Evolutionary conservation across 441 rosid genomes (phyloP).

Genomic region (Aquilaria agallochum): DNA sequence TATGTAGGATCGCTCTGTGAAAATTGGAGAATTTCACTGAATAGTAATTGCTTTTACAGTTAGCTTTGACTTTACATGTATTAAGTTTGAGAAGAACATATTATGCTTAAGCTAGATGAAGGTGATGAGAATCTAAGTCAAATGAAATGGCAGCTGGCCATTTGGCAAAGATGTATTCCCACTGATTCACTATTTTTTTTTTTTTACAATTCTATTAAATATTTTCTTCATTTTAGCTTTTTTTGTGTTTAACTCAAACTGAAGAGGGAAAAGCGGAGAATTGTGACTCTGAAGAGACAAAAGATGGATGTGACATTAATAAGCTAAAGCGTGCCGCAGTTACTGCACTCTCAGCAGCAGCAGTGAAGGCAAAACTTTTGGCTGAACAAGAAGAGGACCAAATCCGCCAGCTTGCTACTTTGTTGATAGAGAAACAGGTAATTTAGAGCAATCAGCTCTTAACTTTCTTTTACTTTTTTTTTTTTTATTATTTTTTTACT

Average conservation of each 20-base stretch:
- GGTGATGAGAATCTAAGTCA: neutral
- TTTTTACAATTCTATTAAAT: neutral
- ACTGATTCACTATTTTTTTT: neutral
- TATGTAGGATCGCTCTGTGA: too few relatives aligned
- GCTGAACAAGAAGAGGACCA: constrained; percentile 87
- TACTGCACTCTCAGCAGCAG: constrained; percentile 89
- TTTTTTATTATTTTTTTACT: neutral
- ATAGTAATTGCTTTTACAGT: too few relatives aligned
- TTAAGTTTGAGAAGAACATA: too few relatives aligned
- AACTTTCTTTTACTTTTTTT: neutral
- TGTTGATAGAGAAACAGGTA: constrained; percentile 90
- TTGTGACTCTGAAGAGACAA: constrained; percentile 32
- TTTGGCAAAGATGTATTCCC: too few relatives aligned
- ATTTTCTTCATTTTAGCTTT: constrained; percentile 7
- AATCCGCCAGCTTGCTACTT: constrained; percentile 69
- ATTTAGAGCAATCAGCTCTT: constrained; percentile 1
- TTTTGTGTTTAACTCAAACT: constrained; percentile 31
- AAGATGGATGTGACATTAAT: constrained; percentile 44
- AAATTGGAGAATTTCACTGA: too few relatives aligned
- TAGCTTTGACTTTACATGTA: too few relatives aligned
- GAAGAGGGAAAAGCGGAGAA: constrained; percentile 38
- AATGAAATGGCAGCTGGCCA: neutral
- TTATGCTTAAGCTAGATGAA: neutral
- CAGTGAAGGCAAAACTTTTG: constrained; percentile 88
- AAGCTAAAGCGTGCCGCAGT: constrained; percentile 74